These are phyloP conservation scores for Ilyonectria mors-panacis DNA, from an alignment of 2,329 filamentous ascomycete species.

Conservation along the genomic window DNA sequence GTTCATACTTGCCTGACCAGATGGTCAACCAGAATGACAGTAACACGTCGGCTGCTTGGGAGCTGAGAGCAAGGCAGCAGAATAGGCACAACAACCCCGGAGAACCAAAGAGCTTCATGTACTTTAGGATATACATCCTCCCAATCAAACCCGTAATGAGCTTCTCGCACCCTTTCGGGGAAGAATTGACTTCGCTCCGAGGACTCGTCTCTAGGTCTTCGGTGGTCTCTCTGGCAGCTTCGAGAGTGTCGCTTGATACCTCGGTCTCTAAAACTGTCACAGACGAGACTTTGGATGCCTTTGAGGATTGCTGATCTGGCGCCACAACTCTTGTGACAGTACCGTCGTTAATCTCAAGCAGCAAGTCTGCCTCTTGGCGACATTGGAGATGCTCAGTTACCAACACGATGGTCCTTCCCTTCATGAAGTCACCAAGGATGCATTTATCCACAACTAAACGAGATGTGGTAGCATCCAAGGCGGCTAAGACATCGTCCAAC, in stretches of 20 bases:
- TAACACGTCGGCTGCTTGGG: conserved; percentile 3
- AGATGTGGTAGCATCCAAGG: conserved; percentile 70
- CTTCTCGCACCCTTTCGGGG: not conserved
- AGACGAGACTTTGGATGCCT: not conserved
- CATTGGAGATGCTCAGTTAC: conserved; percentile 9
- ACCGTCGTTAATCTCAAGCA: conserved; percentile 3
- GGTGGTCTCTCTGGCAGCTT: not conserved
- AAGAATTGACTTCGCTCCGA: not conserved
- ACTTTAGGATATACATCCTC: conserved; percentile 9
- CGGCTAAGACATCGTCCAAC: conserved; percentile 83
- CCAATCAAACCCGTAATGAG: conserved; percentile 14
- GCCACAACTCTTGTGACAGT: not conserved
- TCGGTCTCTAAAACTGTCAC: not conserved
- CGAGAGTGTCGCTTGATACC: not conserved
- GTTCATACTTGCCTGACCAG: conserved; percentile 13
- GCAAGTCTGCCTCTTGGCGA: not conserved
- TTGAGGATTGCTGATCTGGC: not conserved
- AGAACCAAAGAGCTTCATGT: conserved; percentile 11
- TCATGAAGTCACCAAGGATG: conserved; percentile 18
- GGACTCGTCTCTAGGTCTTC: not conserved
- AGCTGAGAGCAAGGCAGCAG: not conserved
- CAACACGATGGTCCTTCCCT: conserved; percentile 1
- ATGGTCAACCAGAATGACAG: conserved; percentile 20
- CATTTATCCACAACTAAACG: conserved; percentile 11
- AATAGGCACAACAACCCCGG: not conserved